Evolutionary conservation across 495 filamentous ascomycete species (phyloP), one percentile per base, ranked within the genome.

Genomic region (Penicillium antarcticum): DNA sequence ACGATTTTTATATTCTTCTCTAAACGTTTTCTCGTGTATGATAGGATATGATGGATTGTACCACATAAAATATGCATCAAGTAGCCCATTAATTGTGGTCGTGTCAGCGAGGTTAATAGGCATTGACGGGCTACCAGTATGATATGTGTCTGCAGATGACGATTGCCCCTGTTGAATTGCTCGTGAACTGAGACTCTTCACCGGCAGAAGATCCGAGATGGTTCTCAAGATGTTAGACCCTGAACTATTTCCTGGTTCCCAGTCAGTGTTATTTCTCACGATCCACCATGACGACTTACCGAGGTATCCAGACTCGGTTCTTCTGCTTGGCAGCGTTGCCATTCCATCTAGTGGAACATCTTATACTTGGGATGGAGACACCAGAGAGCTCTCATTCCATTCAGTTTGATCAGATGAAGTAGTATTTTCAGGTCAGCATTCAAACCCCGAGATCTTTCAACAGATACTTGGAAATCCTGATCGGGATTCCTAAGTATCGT

Each of bases 11-110:
- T 51, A 48, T 29, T 47, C 52, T n/a, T 53, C 40, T 37, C 58
- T 44, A 46, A 65, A 65, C 10, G 56, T 60, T 13, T 32, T 45
- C 51, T 65, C 62, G 19, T 65, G 62, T 29, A 65, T 19, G 14
- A 65, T 44, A 0, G 62, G 62, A 12, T 51, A 65, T 6, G 51
- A 54, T 2, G 40, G 12, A 31, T 65, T 55, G 29, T 62, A 66
- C 4, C 45, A 53, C 5, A 37, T 16, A 26, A 66, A 66, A 35
- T 66, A 66, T 11, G 58, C 62, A 47, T 66, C 56, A 4, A 66
- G 36, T 0, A 66, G 55, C 9, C 45, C 19, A 9, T 48, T 46
- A 1, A 66, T 24, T 24, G 37, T 34, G 10, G 43, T 29, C 0
- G 56, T 23, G 24, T 62, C 39, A n/a, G 44, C 31, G 2, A 57